Base-by-base conservation (phyloP, 768 basidiomycete species). In the Galerina marginata region DNA sequence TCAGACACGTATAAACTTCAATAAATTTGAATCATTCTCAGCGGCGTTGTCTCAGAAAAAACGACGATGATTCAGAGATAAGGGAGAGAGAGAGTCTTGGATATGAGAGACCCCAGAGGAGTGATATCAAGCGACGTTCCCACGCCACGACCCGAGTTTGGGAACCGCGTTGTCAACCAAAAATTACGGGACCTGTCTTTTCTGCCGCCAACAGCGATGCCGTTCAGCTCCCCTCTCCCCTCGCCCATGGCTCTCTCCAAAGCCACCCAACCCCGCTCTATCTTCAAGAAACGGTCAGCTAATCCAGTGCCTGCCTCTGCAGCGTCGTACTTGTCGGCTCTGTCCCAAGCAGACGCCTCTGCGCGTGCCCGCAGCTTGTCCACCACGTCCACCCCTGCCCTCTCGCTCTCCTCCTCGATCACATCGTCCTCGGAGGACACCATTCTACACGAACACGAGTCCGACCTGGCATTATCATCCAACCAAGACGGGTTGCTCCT, bases 331-430 rank as follows among this genome's bases (percentile, higher is more conserved):
- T 74, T 81, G 53, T 78, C 75, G 36, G 79, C 79, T 15, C 72
- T 81, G 45, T 79, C 79, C 16, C 75, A 80, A 63, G 79, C 79
- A 50, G 92, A 93, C 71, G 87, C 90, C 42, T 83, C 87, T 51
- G 86, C 87, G 9, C 84, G 89, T 59, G 75, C 56, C 15, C 44
- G 65, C 39, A 63, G 49, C 20, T 64, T 65, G 15, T 74, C 86
- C 10, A 85, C 65, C 14, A 78, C 83, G 0, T 84, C 88, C 5
- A 91, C 90, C 1, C 90, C 90, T 1, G 85, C 91, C 0, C 76
- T 91, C 12, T 92, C 92, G 0, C 77, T 89, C 9, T 91, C 91
- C 3, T 91, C 91, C 0, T 90, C 89, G 1, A 68, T 88, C 58
- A 91, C 91, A 1, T 75, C 82, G 1, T 86, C 85, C 2, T 90